Percentiles rank a stretch among this genome's conserved stretches.
Evolutionary conservation across 2,329 filamentous ascomycete genomes (phyloP).

Genomic region (Coniochaeta sp.): DNA sequence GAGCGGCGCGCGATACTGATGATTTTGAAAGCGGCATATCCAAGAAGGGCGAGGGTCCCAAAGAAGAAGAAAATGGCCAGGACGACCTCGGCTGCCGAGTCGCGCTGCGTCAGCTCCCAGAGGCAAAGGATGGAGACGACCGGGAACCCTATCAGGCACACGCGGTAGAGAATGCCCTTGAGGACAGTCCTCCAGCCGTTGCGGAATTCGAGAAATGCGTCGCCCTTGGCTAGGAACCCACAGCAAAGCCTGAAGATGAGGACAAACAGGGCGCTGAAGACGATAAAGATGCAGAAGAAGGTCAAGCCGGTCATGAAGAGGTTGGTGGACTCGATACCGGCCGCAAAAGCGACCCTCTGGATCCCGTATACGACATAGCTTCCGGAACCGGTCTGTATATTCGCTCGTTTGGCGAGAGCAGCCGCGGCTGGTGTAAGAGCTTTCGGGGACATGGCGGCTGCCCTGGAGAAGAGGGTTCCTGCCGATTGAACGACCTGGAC

Average conservation of each 20-base stretch:
- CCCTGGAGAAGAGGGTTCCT: slow-evolving; percentile 36
- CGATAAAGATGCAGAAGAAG: slow-evolving; percentile 73
- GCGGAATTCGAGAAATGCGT: slow-evolving; percentile 80
- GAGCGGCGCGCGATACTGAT: slow-evolving; percentile 74
- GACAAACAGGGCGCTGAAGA: slow-evolving; percentile 62
- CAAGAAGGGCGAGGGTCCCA: slow-evolving; percentile 63
- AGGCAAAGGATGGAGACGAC: slow-evolving; percentile 78
- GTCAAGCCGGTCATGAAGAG: slow-evolving; percentile 77
- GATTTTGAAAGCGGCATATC: slow-evolving; percentile 76
- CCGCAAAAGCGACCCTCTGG: slow-evolving; percentile 73
- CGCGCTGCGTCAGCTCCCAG: slow-evolving; percentile 74
- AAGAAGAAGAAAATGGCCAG: slow-evolving; percentile 75
- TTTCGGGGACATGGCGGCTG: slow-evolving; percentile 24
- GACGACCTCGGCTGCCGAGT: slow-evolving; percentile 72
- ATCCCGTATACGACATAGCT: slow-evolving; percentile 61
- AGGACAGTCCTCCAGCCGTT: slow-evolving; percentile 80
- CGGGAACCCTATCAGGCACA: slow-evolving; percentile 76
- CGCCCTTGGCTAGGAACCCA: slow-evolving; percentile 62
- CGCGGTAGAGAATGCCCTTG: slow-evolving; percentile 78
- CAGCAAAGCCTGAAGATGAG: slow-evolving; percentile 67
- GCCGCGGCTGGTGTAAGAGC: slow-evolving; percentile 9
- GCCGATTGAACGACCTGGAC: slow-evolving; percentile 22
- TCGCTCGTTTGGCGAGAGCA: slow-evolving; percentile 25
- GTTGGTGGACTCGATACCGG: slow-evolving; percentile 72
- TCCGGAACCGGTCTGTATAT: slow-evolving; percentile 33